Evolutionary conservation across 768 basidiomycete genomes (phyloP), one percentile per base, ranked within the genome.

Genomic region (Hygrophorus russula): DNA sequence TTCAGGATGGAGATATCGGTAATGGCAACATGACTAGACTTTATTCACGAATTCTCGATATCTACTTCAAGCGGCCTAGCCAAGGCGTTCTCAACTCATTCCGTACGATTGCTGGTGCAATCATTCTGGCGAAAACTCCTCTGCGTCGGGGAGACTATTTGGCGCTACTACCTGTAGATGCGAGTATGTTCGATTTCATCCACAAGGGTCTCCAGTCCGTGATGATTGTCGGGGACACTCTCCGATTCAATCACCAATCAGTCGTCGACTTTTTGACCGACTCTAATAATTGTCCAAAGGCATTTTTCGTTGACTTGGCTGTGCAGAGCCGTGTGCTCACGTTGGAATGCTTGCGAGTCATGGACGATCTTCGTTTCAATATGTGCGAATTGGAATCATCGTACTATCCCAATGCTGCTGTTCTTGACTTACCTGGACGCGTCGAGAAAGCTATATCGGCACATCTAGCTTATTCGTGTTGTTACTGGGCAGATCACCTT

Each of bases 251-350:
- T 45, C 53, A 65, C 45, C 55, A 57, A 1, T 54, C 55, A 27
- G 53, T 60, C 39, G 45, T 50, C n/a, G 63, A 66, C 41, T 65
- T 59, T 35, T 49, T 65, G 33, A 59, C 58, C n/a, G 58, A 64
- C 40, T 45, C 29, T 27, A 43, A 50, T 13, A 52, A 58, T 11
- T 59, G 56, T 39, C 45, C 50, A 3, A 52, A 49, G 7, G 9
- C 30, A 15, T 48, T 47, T 56, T 59, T 55, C 18, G 54, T 63
- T 30, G 54, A 63, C 36, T 46, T 48, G 8, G 45, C 4, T 6
- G 7, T 42, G 9, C n/a, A 27, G n/a, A 29, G 41, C 36, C 2
- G 32, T 1, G n/a, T 36, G 14, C 50, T 67, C 14, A 53, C 62
- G 1, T 44, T 42, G 11, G 48, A 55, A 10, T 56, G 55, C 30